A percentile compares a stretch with the other conserved stretches of the same genome.
phyloP scores from a whole-genome alignment of 345 rosid species.

The Geranium brycei region DNA sequence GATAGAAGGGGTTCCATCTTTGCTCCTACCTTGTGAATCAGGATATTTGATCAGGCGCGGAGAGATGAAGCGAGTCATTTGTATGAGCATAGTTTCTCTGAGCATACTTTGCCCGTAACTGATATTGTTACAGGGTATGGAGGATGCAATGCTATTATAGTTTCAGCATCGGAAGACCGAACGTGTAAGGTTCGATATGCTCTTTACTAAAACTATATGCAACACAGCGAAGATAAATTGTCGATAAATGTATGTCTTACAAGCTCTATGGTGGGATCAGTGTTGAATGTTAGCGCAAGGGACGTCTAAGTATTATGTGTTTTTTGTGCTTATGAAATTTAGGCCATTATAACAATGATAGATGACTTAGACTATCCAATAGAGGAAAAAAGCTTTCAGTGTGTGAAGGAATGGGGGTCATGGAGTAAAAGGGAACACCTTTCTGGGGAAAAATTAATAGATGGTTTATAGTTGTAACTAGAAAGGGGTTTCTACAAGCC shows the following conservation, averaged over 20 bases:
- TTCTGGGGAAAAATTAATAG: too few relatives aligned
- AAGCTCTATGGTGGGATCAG: not conserved
- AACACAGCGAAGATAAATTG: too few relatives aligned
- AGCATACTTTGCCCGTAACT: constrained; percentile 44
- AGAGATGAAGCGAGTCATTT: constrained; percentile 42
- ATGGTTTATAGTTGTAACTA: too few relatives aligned
- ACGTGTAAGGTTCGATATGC: constrained; percentile 58
- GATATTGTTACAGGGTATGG: constrained; percentile 61
- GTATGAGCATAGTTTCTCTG: constrained; percentile 42
- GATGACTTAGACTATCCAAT: too few relatives aligned
- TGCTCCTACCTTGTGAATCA: constrained; percentile 13
- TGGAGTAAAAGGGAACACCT: too few relatives aligned
- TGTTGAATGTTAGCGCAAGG: not conserved
- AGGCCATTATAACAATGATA: not conserved
- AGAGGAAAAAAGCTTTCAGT: too few relatives aligned
- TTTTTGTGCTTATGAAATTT: not conserved
- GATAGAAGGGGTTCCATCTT: not conserved
- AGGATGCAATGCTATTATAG: constrained; percentile 52
- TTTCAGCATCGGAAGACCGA: constrained; percentile 74
- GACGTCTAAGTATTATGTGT: not conserved
- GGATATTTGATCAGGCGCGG: constrained; percentile 57
- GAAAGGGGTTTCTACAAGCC: too few relatives aligned
- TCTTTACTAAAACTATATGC: not conserved
- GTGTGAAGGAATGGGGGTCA: too few relatives aligned
- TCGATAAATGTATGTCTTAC: too few relatives aligned